Conservation (phyloP, 371 early-diverging fungal species). For the Syncephalis plumigaleata region DNA sequence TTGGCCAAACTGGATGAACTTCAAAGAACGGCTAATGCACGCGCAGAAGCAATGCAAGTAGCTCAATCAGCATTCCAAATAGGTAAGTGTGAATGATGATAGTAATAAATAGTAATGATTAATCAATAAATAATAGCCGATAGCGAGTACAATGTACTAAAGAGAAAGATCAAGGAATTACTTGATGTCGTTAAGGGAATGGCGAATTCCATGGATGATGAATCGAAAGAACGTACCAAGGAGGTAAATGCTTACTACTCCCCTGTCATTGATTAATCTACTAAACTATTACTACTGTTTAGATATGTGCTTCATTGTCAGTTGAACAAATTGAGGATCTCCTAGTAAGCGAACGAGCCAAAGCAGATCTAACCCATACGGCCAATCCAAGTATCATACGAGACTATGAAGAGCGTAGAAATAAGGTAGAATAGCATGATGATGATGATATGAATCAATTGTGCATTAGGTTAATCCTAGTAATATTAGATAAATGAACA, state of each 20-base stretch:
- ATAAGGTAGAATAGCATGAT: conserved; percentile 20
- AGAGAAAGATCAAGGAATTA: conserved; percentile 16
- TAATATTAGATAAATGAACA: too few species aligned
- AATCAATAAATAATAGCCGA: conserved; percentile 8
- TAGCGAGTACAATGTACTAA: conserved; percentile 12
- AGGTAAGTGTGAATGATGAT: conserved; percentile 5
- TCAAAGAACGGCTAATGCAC: conserved; percentile 3
- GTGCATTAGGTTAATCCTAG: too few species aligned
- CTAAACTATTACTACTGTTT: conserved; percentile 16
- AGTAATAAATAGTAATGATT: too few species aligned
- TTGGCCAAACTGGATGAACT: conserved; percentile 6
- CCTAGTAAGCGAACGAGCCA: conserved; percentile 22
- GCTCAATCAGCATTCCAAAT: conserved; percentile 5
- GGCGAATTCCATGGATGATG: conserved; percentile 17
- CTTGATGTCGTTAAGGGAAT: conserved; percentile 22
- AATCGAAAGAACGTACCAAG: conserved; percentile 18
- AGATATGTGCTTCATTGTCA: conserved; percentile 8
- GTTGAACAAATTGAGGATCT: conserved; percentile 26
- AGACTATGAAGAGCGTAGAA: conserved; percentile 37
- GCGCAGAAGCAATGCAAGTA: conserved; percentile 4
- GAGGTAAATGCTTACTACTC: too few species aligned
- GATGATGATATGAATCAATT: not conserved
- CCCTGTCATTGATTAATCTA: too few species aligned
- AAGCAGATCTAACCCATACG: conserved; percentile 20
- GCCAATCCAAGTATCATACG: conserved; percentile 34